phyloP scores from a whole-genome alignment of 2,329 filamentous ascomycete species.

The Harringtonia aguacate region DNA sequence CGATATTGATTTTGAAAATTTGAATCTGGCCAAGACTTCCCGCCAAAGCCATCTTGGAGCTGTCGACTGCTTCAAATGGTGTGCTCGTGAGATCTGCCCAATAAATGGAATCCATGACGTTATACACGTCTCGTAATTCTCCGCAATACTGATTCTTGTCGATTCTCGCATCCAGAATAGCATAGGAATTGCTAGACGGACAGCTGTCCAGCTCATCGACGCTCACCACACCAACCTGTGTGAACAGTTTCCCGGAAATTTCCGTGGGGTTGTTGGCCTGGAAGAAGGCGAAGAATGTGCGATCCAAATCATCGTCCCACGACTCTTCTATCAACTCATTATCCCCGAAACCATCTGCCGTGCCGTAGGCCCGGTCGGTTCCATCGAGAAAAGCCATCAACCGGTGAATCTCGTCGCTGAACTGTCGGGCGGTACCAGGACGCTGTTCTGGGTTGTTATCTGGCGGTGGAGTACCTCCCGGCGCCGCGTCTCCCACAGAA shows the following conservation, averaged over 20 bases:
- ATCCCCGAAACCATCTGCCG: constrained; percentile 26
- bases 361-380: constrained; percentile 50
- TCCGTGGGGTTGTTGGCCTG: constrained; percentile 8
- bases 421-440: constrained; percentile 20
- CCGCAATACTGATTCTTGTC: constrained; percentile 78
- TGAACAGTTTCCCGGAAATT: not conserved
- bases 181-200: constrained; percentile 5
- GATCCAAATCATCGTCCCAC: constrained; percentile 23
- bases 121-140: constrained; percentile 34
- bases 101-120: constrained; percentile 23
- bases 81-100: constrained; percentile 11
- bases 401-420: constrained; percentile 47
- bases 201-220: not conserved
- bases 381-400: constrained; percentile 52
- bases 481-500: constrained; percentile 23
- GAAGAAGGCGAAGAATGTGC: constrained; percentile 34
- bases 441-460: constrained; percentile 18
- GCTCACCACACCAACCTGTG: not conserved
- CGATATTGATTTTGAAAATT: constrained; percentile 12
- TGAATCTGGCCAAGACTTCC: constrained; percentile 8
- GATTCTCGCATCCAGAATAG: constrained; percentile 25
- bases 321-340: not conserved
- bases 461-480: constrained; percentile 19
- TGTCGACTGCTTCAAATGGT: not conserved
- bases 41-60: constrained; percentile 5